phyloP scores from a whole-genome alignment of 768 basidiomycete species.

The Russula dissimulans region DNA sequence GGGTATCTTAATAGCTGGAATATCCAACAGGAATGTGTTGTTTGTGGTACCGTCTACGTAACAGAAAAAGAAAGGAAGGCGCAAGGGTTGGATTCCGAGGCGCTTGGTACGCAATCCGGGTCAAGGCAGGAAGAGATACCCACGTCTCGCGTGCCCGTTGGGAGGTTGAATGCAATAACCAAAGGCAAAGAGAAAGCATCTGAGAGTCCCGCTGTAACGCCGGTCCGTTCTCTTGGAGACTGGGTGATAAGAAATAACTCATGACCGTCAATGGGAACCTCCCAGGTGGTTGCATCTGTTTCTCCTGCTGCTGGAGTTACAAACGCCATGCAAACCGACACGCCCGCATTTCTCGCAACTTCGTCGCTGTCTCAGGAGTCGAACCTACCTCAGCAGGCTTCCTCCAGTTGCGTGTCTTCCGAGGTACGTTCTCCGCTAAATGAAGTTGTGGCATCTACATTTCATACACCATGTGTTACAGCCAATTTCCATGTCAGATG shows the following conservation, averaged over 20 bases:
- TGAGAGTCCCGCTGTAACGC: background rate
- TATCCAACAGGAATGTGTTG: slow-evolving; percentile 18
- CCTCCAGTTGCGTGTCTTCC: background rate
- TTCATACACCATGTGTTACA: background rate
- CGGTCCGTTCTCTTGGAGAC: slow-evolving; percentile 1
- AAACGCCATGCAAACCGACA: background rate
- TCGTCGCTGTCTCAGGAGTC: background rate
- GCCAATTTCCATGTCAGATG: background rate
- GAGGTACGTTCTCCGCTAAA: background rate
- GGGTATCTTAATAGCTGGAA: background rate
- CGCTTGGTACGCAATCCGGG: background rate
- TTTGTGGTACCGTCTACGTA: slow-evolving; percentile 17
- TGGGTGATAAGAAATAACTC: background rate
- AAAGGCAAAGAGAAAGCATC: slow-evolving; percentile 7
- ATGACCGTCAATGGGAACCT: background rate
- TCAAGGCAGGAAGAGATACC: background rate
- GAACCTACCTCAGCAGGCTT: background rate
- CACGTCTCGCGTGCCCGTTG: background rate
- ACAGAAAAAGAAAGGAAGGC: slow-evolving; percentile 7
- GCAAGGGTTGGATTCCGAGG: slow-evolving; percentile 4
- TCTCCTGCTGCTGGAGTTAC: background rate
- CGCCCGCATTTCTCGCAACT: background rate
- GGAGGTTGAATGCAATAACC: background rate
- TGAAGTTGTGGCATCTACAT: background rate
- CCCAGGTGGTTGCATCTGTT: background rate